These are phyloP conservation scores for Suhomyces emberorum DNA, from an alignment of 805 yeast species.

Conservation along the genomic window DNA sequence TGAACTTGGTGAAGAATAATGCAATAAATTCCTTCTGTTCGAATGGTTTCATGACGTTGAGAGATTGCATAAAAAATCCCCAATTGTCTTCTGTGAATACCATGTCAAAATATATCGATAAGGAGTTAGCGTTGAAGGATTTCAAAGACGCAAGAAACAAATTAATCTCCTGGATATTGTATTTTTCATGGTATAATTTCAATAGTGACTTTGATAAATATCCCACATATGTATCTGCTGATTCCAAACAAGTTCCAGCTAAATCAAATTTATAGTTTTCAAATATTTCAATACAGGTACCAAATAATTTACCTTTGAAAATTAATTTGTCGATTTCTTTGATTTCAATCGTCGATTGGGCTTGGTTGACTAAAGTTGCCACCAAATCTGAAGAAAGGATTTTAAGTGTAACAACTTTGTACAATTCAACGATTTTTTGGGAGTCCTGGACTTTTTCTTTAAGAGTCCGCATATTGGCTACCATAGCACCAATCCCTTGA, in stretches of 20 bases:
- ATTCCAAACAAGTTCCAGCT: constrained; percentile 6
- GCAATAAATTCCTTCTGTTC: constrained; percentile 22
- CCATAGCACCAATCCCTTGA: constrained; percentile 32
- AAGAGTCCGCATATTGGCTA: constrained; percentile 13
- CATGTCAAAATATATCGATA: constrained; percentile 18
- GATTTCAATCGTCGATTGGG: constrained; percentile 10
- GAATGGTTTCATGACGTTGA: constrained; percentile 20
- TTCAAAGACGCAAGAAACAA: constrained; percentile 20
- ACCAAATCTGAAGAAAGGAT: constrained; percentile 17
- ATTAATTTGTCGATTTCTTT: constrained; percentile 38
- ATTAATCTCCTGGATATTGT: constrained; percentile 10
- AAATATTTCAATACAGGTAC: constrained; percentile 23
- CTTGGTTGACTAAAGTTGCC: constrained; percentile 4
- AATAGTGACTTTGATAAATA: constrained; percentile 21
- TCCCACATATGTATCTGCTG: constrained; percentile 18
- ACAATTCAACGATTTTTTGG: constrained; percentile 7
- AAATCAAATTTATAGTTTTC: constrained; percentile 6
- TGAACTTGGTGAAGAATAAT: constrained; percentile 13
- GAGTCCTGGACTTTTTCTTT: not conserved
- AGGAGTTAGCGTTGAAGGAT: constrained; percentile 16
- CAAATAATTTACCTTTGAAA: constrained; percentile 30
- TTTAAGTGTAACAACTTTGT: constrained; percentile 11
- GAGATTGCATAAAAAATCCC: constrained; percentile 13
- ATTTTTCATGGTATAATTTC: constrained; percentile 6
- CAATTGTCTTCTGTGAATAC: constrained; percentile 21